Base-by-base conservation (phyloP, 2,329 filamentous ascomycete species). In the Verticillium dahliae region DNA sequence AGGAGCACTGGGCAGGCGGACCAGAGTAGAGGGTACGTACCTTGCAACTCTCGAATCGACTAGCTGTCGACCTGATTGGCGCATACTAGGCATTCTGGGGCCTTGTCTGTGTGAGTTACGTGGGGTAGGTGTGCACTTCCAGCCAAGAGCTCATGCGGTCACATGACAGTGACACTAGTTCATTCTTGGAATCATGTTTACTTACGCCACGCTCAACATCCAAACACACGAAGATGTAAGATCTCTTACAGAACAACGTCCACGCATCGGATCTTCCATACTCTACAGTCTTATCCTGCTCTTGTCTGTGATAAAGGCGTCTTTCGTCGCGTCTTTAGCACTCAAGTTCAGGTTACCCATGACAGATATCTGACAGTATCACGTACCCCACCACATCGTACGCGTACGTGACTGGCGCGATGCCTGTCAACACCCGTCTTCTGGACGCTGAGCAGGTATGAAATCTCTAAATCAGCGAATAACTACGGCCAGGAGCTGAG, bases 101-200 rank as follows among this genome's bases (percentile, higher is more conserved):
- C 45, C 18, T 22, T 52, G 35, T 18, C 5, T 41, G 15, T 18
- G 10, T 6, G 45, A 52, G 10, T 6, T n/a, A 52, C 45, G 45
- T 52, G 45, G 45, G 45, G 45, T 52, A 52, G 13, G 4, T 3
- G 18, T 27, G 18, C 45, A 22, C 45, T 18, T 52, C 45, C n/a
- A 52, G 45, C 18, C 18, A 6, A 13, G 9, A 22, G 18, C 6
- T 31, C 27, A 31, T 5, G 4, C 4, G 27, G 22, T 52, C 45
- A 52, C 45, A 18, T 52, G 45, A 45, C n/a, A 22, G 9, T 7
- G n/a, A 50, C 59, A 56, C 68, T 67, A 70, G 11, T 7, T 66
- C 64, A 13, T 1, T 66, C 70, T 62, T 14, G 70, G 70, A 64
- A 72, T 59, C 67, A 59, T 72, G 70, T 72, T 72, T 72, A 72